These are phyloP conservation scores for Hemisphaericaspora lyxosophila DNA, from an alignment of 1,139 yeast genomes.

Conservation along the genomic window DNA sequence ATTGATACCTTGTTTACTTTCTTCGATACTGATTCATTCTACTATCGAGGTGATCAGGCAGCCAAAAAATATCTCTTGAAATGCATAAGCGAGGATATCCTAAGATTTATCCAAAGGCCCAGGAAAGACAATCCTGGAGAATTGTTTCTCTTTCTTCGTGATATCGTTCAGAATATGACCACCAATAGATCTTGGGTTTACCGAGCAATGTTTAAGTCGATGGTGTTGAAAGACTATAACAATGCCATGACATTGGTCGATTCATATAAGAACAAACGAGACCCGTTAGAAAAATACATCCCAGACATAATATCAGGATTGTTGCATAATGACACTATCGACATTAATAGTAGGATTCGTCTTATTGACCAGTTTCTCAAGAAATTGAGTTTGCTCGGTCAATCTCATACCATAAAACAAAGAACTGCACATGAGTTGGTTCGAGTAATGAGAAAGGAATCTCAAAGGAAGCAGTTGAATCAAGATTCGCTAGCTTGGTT, in stretches of 20 bases:
- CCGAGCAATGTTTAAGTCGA: constrained; percentile 22
- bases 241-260: constrained; percentile 23
- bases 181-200: constrained; percentile 19
- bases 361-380: constrained; percentile 22
- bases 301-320: constrained; percentile 29
- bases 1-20: constrained; percentile 17
- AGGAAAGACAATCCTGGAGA: constrained; percentile 11
- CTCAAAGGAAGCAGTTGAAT: constrained; percentile 4
- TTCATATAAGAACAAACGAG: constrained; percentile 19
- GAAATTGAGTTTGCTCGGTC: constrained; percentile 19
- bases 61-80: constrained; percentile 10
- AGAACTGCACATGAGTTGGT: constrained; percentile 17
- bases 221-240: constrained; percentile 27
- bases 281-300: constrained; percentile 19
- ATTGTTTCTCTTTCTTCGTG: constrained; percentile 17
- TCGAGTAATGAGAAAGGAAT: constrained; percentile 5
- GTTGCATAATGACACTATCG: constrained; percentile 17
- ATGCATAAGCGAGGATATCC: constrained; percentile 17
- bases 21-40: constrained; percentile 16
- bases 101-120: constrained; percentile 20
- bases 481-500: constrained; percentile 15
- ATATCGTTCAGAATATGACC: constrained; percentile 17
- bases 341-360: constrained; percentile 18
- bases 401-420: constrained; percentile 19
- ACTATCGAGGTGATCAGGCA: constrained; percentile 5